Percentiles rank a stretch among this genome's conserved stretches.
Conservation (phyloP, 345 rosid species). For the Euclidium syriacum region DNA sequence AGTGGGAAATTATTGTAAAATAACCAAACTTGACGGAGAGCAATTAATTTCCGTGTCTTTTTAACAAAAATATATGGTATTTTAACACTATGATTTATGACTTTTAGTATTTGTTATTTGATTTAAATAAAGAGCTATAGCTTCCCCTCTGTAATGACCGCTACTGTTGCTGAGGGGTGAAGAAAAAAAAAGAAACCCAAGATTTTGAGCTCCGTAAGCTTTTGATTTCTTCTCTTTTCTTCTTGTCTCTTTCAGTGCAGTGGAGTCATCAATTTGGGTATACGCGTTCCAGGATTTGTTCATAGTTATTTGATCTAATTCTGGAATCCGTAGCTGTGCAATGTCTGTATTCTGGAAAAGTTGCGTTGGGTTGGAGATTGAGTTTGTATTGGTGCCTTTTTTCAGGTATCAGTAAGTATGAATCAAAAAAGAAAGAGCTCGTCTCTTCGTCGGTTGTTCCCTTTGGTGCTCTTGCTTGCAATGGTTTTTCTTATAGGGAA, state of each 20-base stretch:
- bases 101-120: not conserved
- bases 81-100: not conserved
- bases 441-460: constrained; percentile 33
- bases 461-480: constrained; percentile 34
- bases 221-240: not conserved
- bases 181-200: constrained; percentile 27
- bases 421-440: constrained; percentile 34
- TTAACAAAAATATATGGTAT: not conserved
- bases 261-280: too few species aligned
- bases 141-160: not conserved
- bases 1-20: constrained; percentile 8
- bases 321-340: not conserved
- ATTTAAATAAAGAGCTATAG: not conserved
- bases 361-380: not conserved
- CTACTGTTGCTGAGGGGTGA: constrained; percentile 10
- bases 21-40: not conserved
- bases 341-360: not conserved
- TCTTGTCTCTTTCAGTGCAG: too few species aligned
- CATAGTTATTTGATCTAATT: not conserved
- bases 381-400: not conserved
- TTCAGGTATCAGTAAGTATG: constrained; percentile 30
- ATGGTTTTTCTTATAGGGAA: constrained; percentile 42
- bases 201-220: constrained; percentile 28
- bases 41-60: not conserved
- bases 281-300: too few species aligned